phyloP scores from a whole-genome alignment of 371 early-diverging fungal species.

The Mucor irregularis region DNA sequence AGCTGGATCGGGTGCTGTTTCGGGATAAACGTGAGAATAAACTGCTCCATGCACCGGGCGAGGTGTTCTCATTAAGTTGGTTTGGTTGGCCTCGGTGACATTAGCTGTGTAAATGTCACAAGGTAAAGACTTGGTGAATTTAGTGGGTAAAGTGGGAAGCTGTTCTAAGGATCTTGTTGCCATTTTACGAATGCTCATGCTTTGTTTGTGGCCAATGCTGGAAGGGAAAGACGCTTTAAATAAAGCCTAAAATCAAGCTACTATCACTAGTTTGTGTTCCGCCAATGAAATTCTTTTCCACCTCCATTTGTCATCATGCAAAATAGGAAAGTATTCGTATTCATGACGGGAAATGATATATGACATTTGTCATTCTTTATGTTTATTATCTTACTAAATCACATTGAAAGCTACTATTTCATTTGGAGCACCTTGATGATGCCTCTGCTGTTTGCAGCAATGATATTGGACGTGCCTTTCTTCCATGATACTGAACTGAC shows the following conservation, averaged over 20 bases:
- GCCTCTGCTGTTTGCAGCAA: constrained; percentile 92
- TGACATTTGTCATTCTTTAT: too few species aligned
- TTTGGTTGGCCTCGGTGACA: constrained; percentile 10
- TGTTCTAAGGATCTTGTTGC: constrained; percentile 5
- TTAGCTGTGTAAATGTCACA: constrained; percentile 33
- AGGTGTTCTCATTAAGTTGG: constrained; percentile 34
- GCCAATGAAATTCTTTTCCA: too few species aligned
- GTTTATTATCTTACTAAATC: too few species aligned
- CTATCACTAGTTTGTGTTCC: too few species aligned
- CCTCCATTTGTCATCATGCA: too few species aligned
- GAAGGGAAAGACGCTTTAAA: too few species aligned
- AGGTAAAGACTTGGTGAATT: constrained; percentile 35
- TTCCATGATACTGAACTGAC: constrained; percentile 93
- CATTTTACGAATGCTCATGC: constrained; percentile 7
- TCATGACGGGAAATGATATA: too few species aligned
- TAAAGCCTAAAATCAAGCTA: too few species aligned
- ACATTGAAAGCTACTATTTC: too few species aligned
- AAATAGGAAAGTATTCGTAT: too few species aligned
- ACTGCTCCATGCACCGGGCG: constrained; percentile 64
- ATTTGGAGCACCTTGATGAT: constrained; percentile 71
- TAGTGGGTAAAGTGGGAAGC: constrained; percentile 33
- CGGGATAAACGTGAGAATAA: constrained; percentile 63
- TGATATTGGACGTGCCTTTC: constrained; percentile 65
- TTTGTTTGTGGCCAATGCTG: too few species aligned
- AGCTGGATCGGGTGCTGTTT: constrained; percentile 44